Percentiles rank a stretch among this genome's conserved stretches.
phyloP scores from a whole-genome alignment of 257 asterid species.

The Solanum boliviense region DNA sequence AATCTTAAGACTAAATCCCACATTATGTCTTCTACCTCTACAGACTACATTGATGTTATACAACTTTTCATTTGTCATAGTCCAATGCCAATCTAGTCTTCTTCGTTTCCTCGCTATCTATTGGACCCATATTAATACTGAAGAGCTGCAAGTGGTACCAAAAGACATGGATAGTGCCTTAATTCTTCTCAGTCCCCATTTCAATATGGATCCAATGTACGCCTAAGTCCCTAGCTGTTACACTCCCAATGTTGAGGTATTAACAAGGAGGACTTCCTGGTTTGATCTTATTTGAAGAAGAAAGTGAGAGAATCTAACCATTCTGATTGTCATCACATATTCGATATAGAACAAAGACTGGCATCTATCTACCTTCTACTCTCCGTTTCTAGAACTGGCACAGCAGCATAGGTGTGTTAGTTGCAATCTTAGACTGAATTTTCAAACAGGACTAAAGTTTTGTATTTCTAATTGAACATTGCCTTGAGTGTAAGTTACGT shows the following conservation, averaged over 20 bases:
- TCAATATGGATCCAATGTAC: background rate
- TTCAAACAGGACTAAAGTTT: background rate
- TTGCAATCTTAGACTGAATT: background rate
- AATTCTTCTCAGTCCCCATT: background rate
- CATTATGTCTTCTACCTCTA: background rate
- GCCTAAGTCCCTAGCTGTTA: background rate
- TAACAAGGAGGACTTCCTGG: background rate
- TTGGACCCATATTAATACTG: background rate
- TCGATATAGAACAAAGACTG: background rate
- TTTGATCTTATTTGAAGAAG: background rate
- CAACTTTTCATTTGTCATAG: background rate
- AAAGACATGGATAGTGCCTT: background rate
- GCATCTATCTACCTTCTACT: background rate
- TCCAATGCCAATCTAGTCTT: background rate
- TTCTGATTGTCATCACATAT: background rate
- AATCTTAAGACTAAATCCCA: background rate
- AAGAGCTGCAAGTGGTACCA: background rate
- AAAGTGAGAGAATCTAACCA: background rate
- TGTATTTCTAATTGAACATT: background rate
- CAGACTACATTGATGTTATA: background rate
- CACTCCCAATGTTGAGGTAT: background rate
- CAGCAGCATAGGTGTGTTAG: background rate
- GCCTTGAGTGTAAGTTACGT: background rate
- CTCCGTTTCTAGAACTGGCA: background rate
- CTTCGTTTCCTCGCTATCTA: background rate